Evolutionary conservation across 192 early-diverging fungal species (phyloP).

Genomic region (Neocallimastix lanati): DNA sequence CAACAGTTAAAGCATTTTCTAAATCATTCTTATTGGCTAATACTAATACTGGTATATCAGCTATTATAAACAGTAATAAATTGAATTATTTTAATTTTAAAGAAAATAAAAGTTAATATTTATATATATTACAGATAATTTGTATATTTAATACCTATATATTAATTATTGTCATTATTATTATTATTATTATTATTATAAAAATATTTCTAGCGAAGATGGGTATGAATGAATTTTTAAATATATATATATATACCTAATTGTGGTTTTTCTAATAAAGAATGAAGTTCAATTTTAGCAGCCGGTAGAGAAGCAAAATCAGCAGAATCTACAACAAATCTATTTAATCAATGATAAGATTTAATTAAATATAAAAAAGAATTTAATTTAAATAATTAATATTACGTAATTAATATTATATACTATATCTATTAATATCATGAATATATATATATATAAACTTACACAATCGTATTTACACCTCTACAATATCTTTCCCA

Average conservation of each 20-base stretch:
- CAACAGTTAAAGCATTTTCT: slow-evolving; percentile 64
- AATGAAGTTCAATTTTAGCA: slow-evolving; percentile 78
- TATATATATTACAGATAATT: too few species aligned
- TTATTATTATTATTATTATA: too few species aligned
- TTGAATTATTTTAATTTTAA: too few species aligned
- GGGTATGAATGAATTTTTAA: too few species aligned
- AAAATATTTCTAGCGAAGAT: too few species aligned
- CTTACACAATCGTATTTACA: slow-evolving; percentile 94
- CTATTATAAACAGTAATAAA: too few species aligned
- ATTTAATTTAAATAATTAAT: neutral
- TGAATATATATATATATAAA: neutral
- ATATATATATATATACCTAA: too few species aligned
- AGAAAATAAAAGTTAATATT: too few species aligned
- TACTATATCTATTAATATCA: too few species aligned
- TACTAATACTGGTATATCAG: slow-evolving; percentile 88
- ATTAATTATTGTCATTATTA: too few species aligned
- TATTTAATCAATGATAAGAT: slow-evolving; percentile 9
- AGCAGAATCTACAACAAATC: slow-evolving; percentile 91
- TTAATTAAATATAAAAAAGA: neutral
- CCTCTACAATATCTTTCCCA: slow-evolving; percentile 68
- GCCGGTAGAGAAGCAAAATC: slow-evolving; percentile 85
- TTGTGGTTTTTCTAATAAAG: slow-evolving; percentile 80
- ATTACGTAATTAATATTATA: too few species aligned
- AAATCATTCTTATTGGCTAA: slow-evolving; percentile 98
- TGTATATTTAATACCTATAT: too few species aligned